A percentile compares a stretch with the other conserved stretches of the same genome.
phyloP scores from a whole-genome alignment of 2,329 filamentous ascomycete genomes.

The Fusarium agapanthi region DNA sequence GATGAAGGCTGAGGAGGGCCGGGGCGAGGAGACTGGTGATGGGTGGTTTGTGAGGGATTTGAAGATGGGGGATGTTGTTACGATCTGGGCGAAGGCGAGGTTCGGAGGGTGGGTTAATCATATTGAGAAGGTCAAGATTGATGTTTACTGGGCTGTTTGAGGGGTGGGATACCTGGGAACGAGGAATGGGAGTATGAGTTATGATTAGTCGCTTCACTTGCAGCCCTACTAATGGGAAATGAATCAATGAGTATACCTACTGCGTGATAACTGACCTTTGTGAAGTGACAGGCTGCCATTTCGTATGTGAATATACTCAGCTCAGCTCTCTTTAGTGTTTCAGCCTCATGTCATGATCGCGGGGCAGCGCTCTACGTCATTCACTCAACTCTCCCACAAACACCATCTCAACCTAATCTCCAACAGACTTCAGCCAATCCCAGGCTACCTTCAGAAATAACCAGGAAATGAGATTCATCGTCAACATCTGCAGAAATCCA shows the following conservation, averaged over 20 bases:
- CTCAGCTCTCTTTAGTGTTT: background rate
- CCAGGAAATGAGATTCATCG: slow-evolving; percentile 22
- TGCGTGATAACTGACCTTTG: background rate
- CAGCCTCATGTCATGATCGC: background rate
- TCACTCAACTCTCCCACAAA: background rate
- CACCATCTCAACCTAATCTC: background rate
- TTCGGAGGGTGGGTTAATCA: slow-evolving; percentile 64
- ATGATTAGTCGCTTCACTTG: background rate
- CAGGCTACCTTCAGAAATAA: background rate
- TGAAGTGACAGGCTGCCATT: background rate
- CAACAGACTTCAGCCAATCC: background rate
- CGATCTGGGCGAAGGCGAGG: slow-evolving; percentile 68
- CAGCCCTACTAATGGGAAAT: background rate
- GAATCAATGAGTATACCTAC: background rate
- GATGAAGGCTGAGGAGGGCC: slow-evolving; percentile 53
- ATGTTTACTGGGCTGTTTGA: slow-evolving; percentile 66
- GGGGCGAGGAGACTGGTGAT: slow-evolving; percentile 59
- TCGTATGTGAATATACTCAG: background rate
- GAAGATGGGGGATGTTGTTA: slow-evolving; percentile 68
- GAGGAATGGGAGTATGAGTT: background rate
- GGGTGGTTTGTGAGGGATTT: slow-evolving; percentile 66
- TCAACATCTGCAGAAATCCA: slow-evolving; percentile 1
- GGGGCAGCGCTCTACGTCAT: slow-evolving; percentile 20
- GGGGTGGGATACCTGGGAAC: background rate
- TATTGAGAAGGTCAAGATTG: slow-evolving; percentile 59